Percentiles rank a stretch among this genome's conserved stretches.
phyloP scores from a whole-genome alignment of 2,329 filamentous ascomycete genomes.

The Mycosphaerella arachidis region DNA sequence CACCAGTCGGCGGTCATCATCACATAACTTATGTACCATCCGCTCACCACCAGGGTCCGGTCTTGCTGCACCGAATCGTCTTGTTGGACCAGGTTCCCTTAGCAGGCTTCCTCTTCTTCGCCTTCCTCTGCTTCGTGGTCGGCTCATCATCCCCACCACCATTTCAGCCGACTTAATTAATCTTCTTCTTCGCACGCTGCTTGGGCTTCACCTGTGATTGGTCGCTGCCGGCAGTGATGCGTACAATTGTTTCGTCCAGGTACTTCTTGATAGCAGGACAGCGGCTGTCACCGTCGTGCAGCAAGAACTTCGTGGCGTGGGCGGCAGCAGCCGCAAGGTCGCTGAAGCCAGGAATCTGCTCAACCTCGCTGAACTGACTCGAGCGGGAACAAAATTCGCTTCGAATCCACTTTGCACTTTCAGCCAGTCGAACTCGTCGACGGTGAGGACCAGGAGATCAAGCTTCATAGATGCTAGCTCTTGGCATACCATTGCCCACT shows the following conservation, averaged over 20 bases:
- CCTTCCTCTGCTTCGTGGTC: not conserved
- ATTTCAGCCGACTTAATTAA: not conserved
- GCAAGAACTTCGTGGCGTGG: not conserved
- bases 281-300: not conserved
- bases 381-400: not conserved
- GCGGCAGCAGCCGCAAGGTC: not conserved
- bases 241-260: not conserved
- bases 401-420: not conserved
- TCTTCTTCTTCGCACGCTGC: not conserved
- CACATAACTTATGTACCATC: too few species aligned
- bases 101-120: not conserved
- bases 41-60: too few species aligned
- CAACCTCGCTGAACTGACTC: not conserved
- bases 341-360: slow-evolving; percentile 1
- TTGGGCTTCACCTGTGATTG: not conserved
- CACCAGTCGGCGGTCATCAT: too few species aligned
- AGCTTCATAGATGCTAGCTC: not conserved
- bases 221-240: not conserved
- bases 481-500: not conserved
- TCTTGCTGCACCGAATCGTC: too few species aligned
- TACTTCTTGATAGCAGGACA: not conserved
- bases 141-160: not conserved
- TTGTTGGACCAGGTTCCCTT: too few species aligned
- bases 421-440: not conserved
- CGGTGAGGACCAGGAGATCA: not conserved